Evolutionary conservation across 257 asterid species (phyloP).

Genomic region (Phtheirospermum japonicum): DNA sequence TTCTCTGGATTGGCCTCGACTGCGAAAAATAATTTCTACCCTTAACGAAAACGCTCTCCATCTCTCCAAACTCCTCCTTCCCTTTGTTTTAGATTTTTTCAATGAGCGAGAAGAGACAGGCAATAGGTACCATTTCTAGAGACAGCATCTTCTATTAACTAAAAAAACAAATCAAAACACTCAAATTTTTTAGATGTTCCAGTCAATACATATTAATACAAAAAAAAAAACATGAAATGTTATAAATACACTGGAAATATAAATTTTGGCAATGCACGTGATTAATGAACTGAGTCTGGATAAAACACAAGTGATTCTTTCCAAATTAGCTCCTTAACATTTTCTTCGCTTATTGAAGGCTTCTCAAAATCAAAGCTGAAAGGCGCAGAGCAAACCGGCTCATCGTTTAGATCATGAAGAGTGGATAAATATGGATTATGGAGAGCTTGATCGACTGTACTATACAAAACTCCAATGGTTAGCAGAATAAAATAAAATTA

Average conservation of each 20-base stretch:
- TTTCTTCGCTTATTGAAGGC: slow-evolving; percentile 51
- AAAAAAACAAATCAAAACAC: no score
- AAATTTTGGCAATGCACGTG: slow-evolving; percentile 14
- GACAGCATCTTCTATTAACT: no score
- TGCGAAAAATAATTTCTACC: no score
- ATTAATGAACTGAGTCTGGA: slow-evolving; percentile 43
- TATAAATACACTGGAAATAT: slow-evolving; percentile 21
- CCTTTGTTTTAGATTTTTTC: no score
- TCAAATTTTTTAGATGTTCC: no score
- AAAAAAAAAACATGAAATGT: background rate
- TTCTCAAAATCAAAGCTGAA: slow-evolving; percentile 68
- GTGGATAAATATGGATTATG: slow-evolving; percentile 71
- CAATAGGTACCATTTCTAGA: no score
- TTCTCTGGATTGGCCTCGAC: no score
- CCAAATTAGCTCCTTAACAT: slow-evolving; percentile 65
- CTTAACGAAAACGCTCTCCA: no score
- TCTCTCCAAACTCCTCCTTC: no score
- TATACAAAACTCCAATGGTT: slow-evolving; percentile 19
- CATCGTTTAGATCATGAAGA: slow-evolving; percentile 82
- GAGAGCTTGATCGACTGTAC: slow-evolving; percentile 83
- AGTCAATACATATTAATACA: no score
- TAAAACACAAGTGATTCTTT: slow-evolving; percentile 53
- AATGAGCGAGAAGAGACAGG: no score
- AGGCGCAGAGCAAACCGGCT: slow-evolving; percentile 62
- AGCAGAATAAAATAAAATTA: slow-evolving; percentile 21